These are phyloP conservation scores for Pseudisothecium myosuroides DNA, from an alignment of 225 moss, liverwort and hornwort species.

Conservation along the genomic window DNA sequence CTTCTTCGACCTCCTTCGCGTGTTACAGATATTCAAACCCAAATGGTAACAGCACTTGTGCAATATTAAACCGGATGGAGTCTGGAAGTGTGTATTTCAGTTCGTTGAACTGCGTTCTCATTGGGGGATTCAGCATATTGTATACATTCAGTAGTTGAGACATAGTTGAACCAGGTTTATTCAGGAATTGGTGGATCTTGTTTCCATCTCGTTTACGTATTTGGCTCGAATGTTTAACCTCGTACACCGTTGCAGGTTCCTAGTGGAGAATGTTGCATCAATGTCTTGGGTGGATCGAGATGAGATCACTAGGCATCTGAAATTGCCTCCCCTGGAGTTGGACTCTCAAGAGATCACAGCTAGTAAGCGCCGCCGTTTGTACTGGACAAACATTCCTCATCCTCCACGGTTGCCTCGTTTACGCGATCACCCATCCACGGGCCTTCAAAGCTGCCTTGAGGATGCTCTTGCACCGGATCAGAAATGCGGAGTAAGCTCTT, in stretches of 20 bases:
- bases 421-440: slow-evolving; percentile 70
- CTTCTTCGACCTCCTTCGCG: slow-evolving; percentile 89
- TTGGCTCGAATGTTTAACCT: not conserved
- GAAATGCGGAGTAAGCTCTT: slow-evolving; percentile 52
- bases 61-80: not conserved
- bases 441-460: slow-evolving; percentile 76
- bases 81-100: not conserved
- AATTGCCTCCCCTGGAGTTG: slow-evolving; percentile 64
- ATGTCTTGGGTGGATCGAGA: slow-evolving; percentile 96
- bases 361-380: slow-evolving; percentile 73
- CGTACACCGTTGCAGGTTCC: slow-evolving; percentile 41
- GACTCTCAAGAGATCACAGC: slow-evolving; percentile 92
- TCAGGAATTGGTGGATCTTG: not conserved
- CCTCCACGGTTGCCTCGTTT: slow-evolving; percentile 61
- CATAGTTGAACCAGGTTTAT: not conserved
- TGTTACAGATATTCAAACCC: slow-evolving; percentile 66
- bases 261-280: slow-evolving; percentile 95
- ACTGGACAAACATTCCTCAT: slow-evolving; percentile 93
- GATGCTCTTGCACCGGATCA: slow-evolving; percentile 77
- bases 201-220: not conserved
- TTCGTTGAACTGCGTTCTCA: not conserved
- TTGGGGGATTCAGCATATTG: not conserved
- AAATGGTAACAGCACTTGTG: slow-evolving; percentile 45
- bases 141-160: not conserved
- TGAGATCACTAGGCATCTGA: slow-evolving; percentile 74